These are phyloP conservation scores for Cinnamomum micranthum DNA, from an alignment of 164 flowering plant species.

Conservation along the genomic window DNA sequence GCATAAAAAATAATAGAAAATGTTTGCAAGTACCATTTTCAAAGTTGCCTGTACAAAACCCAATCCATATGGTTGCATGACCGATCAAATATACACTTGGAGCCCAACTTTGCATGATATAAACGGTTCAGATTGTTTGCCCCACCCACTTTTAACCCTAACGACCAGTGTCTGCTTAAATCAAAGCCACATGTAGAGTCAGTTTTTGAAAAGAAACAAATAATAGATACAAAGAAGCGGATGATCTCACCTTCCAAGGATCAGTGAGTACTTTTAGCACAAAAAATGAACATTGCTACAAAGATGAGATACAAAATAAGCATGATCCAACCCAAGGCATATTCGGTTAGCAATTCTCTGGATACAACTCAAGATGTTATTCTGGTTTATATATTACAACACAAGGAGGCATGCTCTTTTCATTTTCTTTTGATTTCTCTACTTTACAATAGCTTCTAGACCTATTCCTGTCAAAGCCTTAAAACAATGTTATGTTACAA, in stretches of 20 bases:
- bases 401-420: not conserved
- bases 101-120: too few species aligned
- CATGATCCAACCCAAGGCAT: not conserved
- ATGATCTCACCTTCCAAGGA: not conserved
- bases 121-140: too few species aligned
- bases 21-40: too few species aligned
- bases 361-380: not conserved
- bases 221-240: not conserved
- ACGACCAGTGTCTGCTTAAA: too few species aligned
- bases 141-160: too few species aligned
- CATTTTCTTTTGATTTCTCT: constrained; percentile 23
- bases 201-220: too few species aligned
- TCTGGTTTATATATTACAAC: not conserved
- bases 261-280: not conserved
- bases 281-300: not conserved
- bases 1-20: too few species aligned
- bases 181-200: too few species aligned
- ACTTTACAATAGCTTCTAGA: constrained; percentile 32
- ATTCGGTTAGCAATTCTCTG: not conserved
- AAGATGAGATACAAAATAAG: not conserved
- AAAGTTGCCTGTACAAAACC: too few species aligned
- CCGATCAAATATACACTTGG: too few species aligned
- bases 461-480: constrained; percentile 24
- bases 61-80: too few species aligned
- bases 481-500: constrained; percentile 32